These are phyloP conservation scores for Rubroboletus satanas DNA, from an alignment of 768 basidiomycete species.

Conservation along the genomic window DNA sequence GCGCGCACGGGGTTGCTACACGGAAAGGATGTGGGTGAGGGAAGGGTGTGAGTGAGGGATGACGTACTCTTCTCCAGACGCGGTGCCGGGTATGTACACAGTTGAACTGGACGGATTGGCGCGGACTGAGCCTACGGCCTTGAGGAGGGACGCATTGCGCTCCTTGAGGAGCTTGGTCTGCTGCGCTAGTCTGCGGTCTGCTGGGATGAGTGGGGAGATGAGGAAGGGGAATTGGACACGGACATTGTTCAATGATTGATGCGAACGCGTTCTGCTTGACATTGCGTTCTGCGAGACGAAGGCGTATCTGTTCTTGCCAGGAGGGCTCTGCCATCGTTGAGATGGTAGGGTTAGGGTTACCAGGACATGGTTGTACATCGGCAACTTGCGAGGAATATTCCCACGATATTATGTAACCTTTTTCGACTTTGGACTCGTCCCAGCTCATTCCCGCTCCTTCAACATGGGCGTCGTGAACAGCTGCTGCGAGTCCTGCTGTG, in stretches of 20 bases:
- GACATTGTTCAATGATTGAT: slow-evolving; percentile 90
- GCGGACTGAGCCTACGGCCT: slow-evolving; percentile 75
- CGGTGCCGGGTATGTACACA: slow-evolving; percentile 52
- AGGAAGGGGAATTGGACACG: slow-evolving; percentile 23
- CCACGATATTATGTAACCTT: slow-evolving; percentile 17
- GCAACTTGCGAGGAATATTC: slow-evolving; percentile 23
- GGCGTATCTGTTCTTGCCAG: slow-evolving; percentile 80
- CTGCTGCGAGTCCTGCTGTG: slow-evolving; percentile 84
- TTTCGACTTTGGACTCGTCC: slow-evolving; percentile 13
- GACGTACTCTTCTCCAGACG: slow-evolving; percentile 66
- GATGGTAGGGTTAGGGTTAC: slow-evolving; percentile 27
- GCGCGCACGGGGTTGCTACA: slow-evolving; percentile 77
- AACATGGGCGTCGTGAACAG: slow-evolving; percentile 73
- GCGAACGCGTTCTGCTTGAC: slow-evolving; percentile 76
- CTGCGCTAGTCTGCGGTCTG: slow-evolving; percentile 89
- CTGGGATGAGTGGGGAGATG: slow-evolving; percentile 13
- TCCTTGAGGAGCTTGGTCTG: slow-evolving; percentile 91
- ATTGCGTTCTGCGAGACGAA: slow-evolving; percentile 81
- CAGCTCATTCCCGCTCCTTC: not conserved
- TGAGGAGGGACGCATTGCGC: slow-evolving; percentile 83
- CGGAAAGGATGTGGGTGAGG: not conserved
- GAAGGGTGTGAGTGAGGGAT: not conserved
- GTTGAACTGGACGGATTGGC: slow-evolving; percentile 59
- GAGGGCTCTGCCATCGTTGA: slow-evolving; percentile 72
- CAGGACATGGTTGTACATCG: slow-evolving; percentile 1